Conservation (phyloP, 345 rosid genomes). For the Turnera subulata region DNA sequence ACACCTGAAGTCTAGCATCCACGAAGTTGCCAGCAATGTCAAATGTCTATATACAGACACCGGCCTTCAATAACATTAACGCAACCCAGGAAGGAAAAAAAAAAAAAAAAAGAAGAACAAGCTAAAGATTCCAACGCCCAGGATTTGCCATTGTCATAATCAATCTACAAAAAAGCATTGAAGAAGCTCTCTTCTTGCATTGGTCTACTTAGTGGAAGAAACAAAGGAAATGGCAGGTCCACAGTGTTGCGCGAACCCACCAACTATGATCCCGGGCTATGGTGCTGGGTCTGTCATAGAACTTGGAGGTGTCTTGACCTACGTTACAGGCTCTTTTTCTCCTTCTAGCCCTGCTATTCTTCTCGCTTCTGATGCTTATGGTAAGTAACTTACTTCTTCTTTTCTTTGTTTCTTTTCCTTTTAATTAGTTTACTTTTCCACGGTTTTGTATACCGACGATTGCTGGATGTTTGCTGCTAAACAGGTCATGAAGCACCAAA, state of each 20-base stretch:
- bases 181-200: no score
- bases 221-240: no score
- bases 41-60: no score
- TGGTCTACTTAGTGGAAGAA: no score
- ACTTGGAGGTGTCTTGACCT: slow-evolving; percentile 36
- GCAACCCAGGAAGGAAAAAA: no score
- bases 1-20: no score
- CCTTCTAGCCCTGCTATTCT: slow-evolving; percentile 33
- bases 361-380: slow-evolving; percentile 45
- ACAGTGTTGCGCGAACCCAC: slow-evolving; percentile 36
- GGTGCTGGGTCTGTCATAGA: slow-evolving; percentile 35
- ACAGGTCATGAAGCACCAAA: slow-evolving; percentile 17
- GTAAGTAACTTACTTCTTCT: slow-evolving; percentile 20
- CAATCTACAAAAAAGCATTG: no score
- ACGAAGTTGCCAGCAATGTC: no score
- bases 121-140: no score
- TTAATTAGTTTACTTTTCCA: neutral
- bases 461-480: neutral
- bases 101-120: no score
- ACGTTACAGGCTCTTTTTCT: slow-evolving; percentile 30
- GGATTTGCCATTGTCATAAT: no score
- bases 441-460: neutral
- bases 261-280: slow-evolving; percentile 17
- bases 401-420: neutral
- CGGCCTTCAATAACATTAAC: no score